Evolutionary conservation across 305 asterid genomes (phyloP).

Genomic region (Fraxinus angustifolia): DNA sequence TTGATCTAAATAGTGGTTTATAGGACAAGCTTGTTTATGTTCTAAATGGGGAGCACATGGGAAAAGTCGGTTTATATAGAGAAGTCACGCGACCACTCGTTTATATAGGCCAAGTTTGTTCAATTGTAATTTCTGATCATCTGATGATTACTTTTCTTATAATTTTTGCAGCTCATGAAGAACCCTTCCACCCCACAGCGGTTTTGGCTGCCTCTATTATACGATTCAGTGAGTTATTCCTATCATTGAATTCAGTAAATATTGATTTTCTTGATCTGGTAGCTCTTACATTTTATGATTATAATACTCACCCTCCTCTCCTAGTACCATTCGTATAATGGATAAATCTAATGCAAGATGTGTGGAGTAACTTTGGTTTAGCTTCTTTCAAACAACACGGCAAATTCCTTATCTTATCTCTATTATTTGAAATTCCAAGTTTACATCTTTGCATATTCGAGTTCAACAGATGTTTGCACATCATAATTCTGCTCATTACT

Average conservation of each 20-base stretch:
- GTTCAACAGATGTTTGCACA: not conserved
- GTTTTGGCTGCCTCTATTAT: constrained; percentile 83
- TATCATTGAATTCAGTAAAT: not conserved
- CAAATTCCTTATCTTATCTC: not conserved
- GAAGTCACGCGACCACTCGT: not conserved
- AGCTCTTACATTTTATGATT: not conserved
- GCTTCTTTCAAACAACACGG: not conserved
- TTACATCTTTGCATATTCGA: not conserved
- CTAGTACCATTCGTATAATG: not conserved
- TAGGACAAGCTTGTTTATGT: constrained; percentile 3
- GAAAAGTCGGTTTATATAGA: not conserved
- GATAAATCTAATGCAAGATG: not conserved
- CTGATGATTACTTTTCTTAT: constrained; percentile 8
- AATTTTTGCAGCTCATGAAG: constrained; percentile 76
- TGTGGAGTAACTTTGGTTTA: not conserved
- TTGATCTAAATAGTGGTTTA: not conserved
- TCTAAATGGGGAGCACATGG: not conserved
- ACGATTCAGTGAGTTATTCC: constrained; percentile 62
- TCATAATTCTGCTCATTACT: constrained; percentile 1
- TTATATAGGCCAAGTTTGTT: constrained; percentile 9
- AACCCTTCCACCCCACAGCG: constrained; percentile 87
- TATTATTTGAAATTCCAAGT: not conserved
- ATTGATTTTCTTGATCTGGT: constrained; percentile 1
- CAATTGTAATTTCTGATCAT: not conserved
- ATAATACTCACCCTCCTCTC: not conserved